Evolutionary conservation across 164 flowering plant genomes (phyloP).

Genomic region (Euptelea pleiosperma): DNA sequence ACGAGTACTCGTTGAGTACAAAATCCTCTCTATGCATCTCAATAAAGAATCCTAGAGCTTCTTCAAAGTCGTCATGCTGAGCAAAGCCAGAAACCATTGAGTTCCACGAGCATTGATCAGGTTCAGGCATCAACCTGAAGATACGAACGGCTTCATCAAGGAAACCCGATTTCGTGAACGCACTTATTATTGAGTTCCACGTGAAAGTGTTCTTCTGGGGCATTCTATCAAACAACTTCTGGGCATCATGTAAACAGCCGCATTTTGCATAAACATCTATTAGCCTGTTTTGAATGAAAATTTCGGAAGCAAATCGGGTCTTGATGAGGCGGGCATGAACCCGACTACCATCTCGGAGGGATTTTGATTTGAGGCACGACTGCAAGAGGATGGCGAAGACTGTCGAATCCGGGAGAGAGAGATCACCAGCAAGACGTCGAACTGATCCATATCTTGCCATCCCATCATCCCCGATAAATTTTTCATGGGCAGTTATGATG

Average conservation of each 20-base stretch:
- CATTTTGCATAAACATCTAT: constrained; percentile 25
- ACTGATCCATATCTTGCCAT: constrained; percentile 16
- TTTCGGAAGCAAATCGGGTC: constrained; percentile 21
- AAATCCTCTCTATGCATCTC: constrained; percentile 24
- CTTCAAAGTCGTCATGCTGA: constrained; percentile 15
- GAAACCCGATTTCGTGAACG: constrained; percentile 16
- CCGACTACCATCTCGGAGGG: constrained; percentile 13
- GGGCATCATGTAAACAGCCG: constrained; percentile 20
- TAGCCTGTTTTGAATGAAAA: constrained; percentile 25
- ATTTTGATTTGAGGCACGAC: constrained; percentile 17
- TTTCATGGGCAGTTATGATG: too few species aligned
- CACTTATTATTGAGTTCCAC: constrained; percentile 26
- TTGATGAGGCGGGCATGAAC: constrained; percentile 25
- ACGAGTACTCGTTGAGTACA: constrained; percentile 19
- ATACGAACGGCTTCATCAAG: constrained; percentile 15
- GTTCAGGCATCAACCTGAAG: constrained; percentile 19
- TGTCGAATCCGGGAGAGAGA: constrained; percentile 22
- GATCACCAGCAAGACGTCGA: constrained; percentile 10
- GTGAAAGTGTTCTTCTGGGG: constrained; percentile 22
- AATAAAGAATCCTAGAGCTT: constrained; percentile 18
- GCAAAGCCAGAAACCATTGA: constrained; percentile 26
- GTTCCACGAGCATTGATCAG: constrained; percentile 30
- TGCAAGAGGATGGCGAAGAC: constrained; percentile 19
- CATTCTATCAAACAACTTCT: constrained; percentile 21
- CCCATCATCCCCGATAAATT: too few species aligned